A percentile compares a stretch with the other conserved stretches of the same genome.
phyloP scores from a whole-genome alignment of 257 asterid genomes.

The Solanum appendiculatum region DNA sequence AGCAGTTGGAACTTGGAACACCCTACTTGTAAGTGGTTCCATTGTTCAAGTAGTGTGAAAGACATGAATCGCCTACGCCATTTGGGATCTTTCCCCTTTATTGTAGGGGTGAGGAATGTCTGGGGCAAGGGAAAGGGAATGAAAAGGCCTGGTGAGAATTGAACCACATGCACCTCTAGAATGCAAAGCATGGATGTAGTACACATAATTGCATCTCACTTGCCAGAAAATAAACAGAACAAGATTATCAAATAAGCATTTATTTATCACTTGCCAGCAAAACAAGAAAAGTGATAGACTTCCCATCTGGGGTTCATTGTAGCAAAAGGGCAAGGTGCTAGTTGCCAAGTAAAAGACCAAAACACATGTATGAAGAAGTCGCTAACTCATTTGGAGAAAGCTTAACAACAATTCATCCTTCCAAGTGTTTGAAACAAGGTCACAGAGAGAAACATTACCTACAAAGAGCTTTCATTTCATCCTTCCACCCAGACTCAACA shows the following conservation, averaged over 20 bases:
- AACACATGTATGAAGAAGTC: not conserved
- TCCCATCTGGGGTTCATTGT: not conserved
- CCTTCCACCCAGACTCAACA: conserved; percentile 64
- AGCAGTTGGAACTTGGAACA: not conserved
- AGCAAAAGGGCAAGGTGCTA: not conserved
- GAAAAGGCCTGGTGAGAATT: not conserved
- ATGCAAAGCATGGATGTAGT: not conserved
- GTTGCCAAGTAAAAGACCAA: not conserved
- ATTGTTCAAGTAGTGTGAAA: not conserved
- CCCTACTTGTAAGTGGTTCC: not conserved
- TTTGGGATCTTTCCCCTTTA: not conserved
- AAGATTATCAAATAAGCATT: not conserved
- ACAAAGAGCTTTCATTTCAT: conserved; percentile 57
- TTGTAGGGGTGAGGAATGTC: not conserved
- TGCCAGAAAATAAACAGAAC: not conserved
- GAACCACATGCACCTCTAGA: not conserved
- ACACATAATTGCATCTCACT: not conserved
- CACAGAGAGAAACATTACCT: conserved; percentile 19
- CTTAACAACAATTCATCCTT: not conserved
- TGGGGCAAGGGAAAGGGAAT: not conserved
- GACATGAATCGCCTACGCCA: not conserved
- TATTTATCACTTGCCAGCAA: not conserved
- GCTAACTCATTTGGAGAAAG: not conserved
- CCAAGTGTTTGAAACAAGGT: not conserved
- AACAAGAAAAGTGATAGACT: not conserved